Conservation (phyloP, 2,329 filamentous ascomycete species). For the Sporothrix luriei region DNA sequence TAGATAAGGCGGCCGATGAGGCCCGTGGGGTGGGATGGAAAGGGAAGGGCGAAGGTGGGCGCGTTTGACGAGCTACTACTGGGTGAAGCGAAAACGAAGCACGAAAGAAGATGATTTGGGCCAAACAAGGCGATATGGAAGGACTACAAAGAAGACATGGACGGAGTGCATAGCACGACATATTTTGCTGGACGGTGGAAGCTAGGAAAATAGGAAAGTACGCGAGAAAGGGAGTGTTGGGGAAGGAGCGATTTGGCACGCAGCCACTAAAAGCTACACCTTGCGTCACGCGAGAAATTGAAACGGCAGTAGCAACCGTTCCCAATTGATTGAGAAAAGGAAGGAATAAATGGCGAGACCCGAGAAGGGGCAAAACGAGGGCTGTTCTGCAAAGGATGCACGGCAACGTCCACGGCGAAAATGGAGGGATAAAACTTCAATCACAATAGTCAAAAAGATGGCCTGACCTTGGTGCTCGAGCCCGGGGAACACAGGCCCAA, state of each 20-base stretch:
- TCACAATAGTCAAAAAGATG: conserved; percentile 34
- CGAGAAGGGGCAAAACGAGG: conserved; percentile 6
- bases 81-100: conserved; percentile 6
- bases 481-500: conserved; percentile 32
- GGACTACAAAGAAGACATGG: conserved; percentile 16
- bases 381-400: not conserved
- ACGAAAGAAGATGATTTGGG: not conserved
- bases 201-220: conserved; percentile 1
- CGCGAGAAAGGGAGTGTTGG: not conserved
- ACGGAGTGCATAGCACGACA: not conserved
- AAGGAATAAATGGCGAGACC: conserved; percentile 4
- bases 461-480: conserved; percentile 36
- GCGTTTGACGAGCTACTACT: not conserved
- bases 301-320: conserved; percentile 20
- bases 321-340: not conserved
- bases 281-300: conserved; percentile 8
- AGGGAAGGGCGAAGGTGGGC: conserved; percentile 1
- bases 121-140: not conserved
- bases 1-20: conserved; percentile 30
- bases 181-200: not conserved
- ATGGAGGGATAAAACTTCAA: conserved; percentile 18
- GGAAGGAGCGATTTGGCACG: not conserved
- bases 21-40: conserved; percentile 33
- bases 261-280: conserved; percentile 1
- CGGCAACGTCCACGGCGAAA: conserved; percentile 10